Evolutionary conservation across 2,329 filamentous ascomycete species (phyloP), one percentile per base, ranked within the genome.

Genomic region (Hypoxylon sp.): DNA sequence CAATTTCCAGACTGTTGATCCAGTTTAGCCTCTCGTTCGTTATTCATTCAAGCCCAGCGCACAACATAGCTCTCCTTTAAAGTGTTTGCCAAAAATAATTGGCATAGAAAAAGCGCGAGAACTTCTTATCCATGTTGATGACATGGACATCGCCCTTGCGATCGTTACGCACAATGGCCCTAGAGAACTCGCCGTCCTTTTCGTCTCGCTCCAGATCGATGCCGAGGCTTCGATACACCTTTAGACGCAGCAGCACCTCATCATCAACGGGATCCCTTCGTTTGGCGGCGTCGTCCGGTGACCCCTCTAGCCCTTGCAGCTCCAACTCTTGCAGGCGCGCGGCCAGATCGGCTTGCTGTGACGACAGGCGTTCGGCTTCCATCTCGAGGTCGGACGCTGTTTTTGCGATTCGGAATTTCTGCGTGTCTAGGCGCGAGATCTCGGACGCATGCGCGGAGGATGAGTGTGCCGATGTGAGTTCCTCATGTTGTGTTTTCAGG

Each of bases 11-110:
- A n/a, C 38, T 21, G n/a, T 12, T 46, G 23, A 55, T 42, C 21
- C 20, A 40, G 27, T 12, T 16, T 32, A 26, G 15, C 9, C n/a
- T n/a, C n/a, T n/a, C n/a, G n/a, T n/a, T n/a, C n/a, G n/a, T 23
- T 15, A 11, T 15, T 19, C 12, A 35, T n/a, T 34, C 25, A 12
- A 25, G n/a, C 12, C n/a, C n/a, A n/a, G 7, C 13, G 17, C 11
- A 5, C 1, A 13, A 7, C 13, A 2, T n/a, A 12, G 15, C 15
- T 26, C 8, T 17, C 3, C 12, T 8, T 23, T 71, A 95, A 70
- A 97, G 78, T 20, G 86, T 93, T 65, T 91, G 82, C 94, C 94
- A 99, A 68, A 97, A 95, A 70, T 96, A 96, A 65, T 96, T 95
- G 15, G 92, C 90, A 67, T 97, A 96, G 68, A 95, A 97, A 70